phyloP scores from a whole-genome alignment of 331 rosid species.

The Rhamnella rubrinervis region DNA sequence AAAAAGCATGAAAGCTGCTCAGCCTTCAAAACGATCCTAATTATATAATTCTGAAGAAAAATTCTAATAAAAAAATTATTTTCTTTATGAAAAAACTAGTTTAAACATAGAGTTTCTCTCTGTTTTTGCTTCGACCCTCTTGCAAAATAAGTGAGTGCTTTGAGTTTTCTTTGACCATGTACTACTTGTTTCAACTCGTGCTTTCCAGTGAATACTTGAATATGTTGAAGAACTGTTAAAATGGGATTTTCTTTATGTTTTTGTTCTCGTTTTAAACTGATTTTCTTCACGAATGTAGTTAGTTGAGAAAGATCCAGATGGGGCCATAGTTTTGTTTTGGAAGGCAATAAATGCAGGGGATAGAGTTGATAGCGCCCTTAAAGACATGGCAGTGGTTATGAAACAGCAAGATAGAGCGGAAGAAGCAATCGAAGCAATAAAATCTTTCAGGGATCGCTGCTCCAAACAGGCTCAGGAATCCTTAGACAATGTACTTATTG shows the following conservation, averaged over 20 bases:
- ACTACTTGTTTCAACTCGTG: neutral
- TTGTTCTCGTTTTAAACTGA: neutral
- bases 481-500: constrained; percentile 81
- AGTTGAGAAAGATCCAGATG: constrained; percentile 76
- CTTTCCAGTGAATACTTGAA: too few species aligned
- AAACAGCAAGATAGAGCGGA: constrained; percentile 78
- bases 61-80: too few species aligned
- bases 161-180: neutral
- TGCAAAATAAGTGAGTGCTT: too few species aligned
- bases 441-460: constrained; percentile 63
- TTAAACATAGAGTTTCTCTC: too few species aligned
- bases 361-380: constrained; percentile 79
- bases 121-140: too few species aligned
- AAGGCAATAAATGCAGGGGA: constrained; percentile 87
- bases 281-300: constrained; percentile 40
- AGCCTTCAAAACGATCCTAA: too few species aligned
- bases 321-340: constrained; percentile 72
- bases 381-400: constrained; percentile 97
- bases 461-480: constrained; percentile 84
- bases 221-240: neutral
- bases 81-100: too few species aligned
- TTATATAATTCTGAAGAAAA: too few species aligned
- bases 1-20: too few species aligned
- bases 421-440: constrained; percentile 92
- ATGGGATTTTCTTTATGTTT: neutral